Conservation (phyloP, 1,139 yeast species). For the Petasospora rhodanensis region DNA sequence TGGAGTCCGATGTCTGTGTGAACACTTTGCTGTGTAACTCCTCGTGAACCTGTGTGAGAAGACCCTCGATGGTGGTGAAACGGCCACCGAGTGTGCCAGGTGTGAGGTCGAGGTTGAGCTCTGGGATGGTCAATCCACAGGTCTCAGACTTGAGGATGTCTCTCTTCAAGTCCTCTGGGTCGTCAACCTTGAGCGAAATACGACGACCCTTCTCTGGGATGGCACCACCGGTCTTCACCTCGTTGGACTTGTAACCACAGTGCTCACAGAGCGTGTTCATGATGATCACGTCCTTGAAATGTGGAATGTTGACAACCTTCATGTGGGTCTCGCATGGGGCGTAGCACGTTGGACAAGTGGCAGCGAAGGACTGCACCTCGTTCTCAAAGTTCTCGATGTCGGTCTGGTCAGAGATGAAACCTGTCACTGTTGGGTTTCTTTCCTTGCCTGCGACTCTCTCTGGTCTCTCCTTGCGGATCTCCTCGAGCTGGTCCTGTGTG, state of each 20-base stretch:
- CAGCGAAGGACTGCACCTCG: constrained; percentile 90
- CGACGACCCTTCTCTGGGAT: constrained; percentile 83
- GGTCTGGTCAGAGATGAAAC: constrained; percentile 60
- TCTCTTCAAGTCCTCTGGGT: constrained; percentile 89
- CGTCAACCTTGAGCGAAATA: constrained; percentile 72
- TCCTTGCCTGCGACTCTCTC: constrained; percentile 34
- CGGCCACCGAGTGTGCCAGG: constrained; percentile 98
- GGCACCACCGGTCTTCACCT: constrained; percentile 97
- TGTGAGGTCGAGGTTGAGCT: constrained; percentile 81
- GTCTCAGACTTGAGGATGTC: constrained; percentile 94
- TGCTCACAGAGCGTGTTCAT: constrained; percentile 92
- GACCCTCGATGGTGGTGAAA: constrained; percentile 94
- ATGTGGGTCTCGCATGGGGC: constrained; percentile 85
- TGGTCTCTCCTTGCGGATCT: constrained; percentile 32
- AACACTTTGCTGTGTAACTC: constrained; percentile 85
- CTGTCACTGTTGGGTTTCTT: constrained; percentile 49
- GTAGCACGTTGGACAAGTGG: constrained; percentile 89
- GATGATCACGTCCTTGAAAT: constrained; percentile 93
- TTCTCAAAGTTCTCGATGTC: constrained; percentile 82
- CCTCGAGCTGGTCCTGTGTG: constrained; percentile 71
- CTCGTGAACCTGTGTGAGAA: constrained; percentile 81
- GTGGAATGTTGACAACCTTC: constrained; percentile 96
- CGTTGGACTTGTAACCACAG: constrained; percentile 96
- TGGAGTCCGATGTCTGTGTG: constrained; percentile 83
- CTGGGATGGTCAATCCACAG: constrained; percentile 83